Evolutionary conservation across 352 stramenopile species (phyloP).

Genomic region (Phytophthora ohioensis): DNA sequence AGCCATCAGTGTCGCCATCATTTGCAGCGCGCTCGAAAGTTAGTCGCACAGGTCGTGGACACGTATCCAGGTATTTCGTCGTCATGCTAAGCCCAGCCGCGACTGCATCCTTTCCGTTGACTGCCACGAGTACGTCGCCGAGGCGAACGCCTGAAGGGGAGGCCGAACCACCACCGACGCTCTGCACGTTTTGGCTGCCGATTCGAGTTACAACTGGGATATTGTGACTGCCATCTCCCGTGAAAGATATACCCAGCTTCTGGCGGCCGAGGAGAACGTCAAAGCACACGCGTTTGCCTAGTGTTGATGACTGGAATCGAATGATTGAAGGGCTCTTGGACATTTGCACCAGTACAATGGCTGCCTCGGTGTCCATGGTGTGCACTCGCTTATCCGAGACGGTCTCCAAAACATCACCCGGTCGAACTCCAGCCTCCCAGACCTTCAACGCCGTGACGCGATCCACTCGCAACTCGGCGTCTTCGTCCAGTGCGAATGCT

Average conservation of each 20-base stretch:
- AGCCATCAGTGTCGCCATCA: conserved; percentile 18
- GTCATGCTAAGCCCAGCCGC: conserved; percentile 47
- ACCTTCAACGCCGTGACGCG: conserved; percentile 43
- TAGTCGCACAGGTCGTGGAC: conserved; percentile 49
- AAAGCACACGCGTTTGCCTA: conserved; percentile 40
- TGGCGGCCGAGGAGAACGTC: conserved; percentile 46
- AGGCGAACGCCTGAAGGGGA: conserved; percentile 32
- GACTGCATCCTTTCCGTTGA: conserved; percentile 64
- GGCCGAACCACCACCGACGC: conserved; percentile 2
- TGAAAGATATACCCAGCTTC: conserved; percentile 58
- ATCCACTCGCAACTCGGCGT: conserved; percentile 41
- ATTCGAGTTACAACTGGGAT: conserved; percentile 63
- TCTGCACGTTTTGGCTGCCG: conserved; percentile 3
- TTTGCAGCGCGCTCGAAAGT: conserved; percentile 61
- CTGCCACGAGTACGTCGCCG: conserved; percentile 63
- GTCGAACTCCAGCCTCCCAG: conserved; percentile 58
- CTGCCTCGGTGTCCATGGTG: conserved; percentile 46
- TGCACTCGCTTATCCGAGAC: conserved; percentile 47
- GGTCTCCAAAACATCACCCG: conserved; percentile 65
- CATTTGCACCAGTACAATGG: conserved; percentile 42
- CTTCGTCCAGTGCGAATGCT: conserved; percentile 31
- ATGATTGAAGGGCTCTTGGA: conserved; percentile 46
- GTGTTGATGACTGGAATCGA: conserved; percentile 50
- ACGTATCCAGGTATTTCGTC: conserved; percentile 47
- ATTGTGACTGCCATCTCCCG: conserved; percentile 48